These are phyloP conservation scores for Leccinum solheimii DNA, from an alignment of 1,284 basidiomycete species.

Conservation along the genomic window DNA sequence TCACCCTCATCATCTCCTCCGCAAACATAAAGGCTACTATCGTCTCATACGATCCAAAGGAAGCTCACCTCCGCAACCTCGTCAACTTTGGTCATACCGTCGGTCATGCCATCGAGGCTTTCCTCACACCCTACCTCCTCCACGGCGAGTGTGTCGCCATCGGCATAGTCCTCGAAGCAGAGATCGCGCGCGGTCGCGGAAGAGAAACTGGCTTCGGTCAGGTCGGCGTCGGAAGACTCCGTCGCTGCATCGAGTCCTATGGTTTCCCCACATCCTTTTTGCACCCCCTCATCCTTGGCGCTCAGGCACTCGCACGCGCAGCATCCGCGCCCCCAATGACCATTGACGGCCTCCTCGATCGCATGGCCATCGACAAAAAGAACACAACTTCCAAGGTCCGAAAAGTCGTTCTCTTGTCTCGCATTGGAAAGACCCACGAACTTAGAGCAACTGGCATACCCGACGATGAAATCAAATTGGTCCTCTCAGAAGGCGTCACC, in stretches of 20 bases:
- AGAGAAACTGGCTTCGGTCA: too few species aligned
- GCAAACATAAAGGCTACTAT: slow-evolving; percentile 94
- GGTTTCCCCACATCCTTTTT: slow-evolving; percentile 73
- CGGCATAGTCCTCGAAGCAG: slow-evolving; percentile 93
- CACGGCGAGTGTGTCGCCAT: slow-evolving; percentile 93
- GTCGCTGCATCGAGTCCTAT: too few species aligned
- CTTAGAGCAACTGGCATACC: slow-evolving; percentile 86
- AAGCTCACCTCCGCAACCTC: slow-evolving; percentile 92
- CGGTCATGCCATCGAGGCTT: slow-evolving; percentile 94
- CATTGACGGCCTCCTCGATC: slow-evolving; percentile 85
- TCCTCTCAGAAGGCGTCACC: slow-evolving; percentile 74
- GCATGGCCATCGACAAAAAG: slow-evolving; percentile 98
- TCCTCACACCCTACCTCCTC: slow-evolving; percentile 88
- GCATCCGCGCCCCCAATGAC: slow-evolving; percentile 71
- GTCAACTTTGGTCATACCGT: slow-evolving; percentile 98
- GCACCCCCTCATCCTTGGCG: slow-evolving; percentile 62
- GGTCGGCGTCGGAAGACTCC: too few species aligned
- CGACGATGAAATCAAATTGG: slow-evolving; percentile 80
- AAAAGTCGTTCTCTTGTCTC: slow-evolving; percentile 90
- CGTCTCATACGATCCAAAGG: slow-evolving; percentile 92
- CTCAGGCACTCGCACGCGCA: slow-evolving; percentile 45
- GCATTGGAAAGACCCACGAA: slow-evolving; percentile 92
- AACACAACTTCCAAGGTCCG: slow-evolving; percentile 83
- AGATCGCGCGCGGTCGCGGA: slow-evolving; percentile 78
- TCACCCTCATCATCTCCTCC: slow-evolving; percentile 83